phyloP scores from a whole-genome alignment of 768 basidiomycete genomes.

The Suillus discolor region DNA sequence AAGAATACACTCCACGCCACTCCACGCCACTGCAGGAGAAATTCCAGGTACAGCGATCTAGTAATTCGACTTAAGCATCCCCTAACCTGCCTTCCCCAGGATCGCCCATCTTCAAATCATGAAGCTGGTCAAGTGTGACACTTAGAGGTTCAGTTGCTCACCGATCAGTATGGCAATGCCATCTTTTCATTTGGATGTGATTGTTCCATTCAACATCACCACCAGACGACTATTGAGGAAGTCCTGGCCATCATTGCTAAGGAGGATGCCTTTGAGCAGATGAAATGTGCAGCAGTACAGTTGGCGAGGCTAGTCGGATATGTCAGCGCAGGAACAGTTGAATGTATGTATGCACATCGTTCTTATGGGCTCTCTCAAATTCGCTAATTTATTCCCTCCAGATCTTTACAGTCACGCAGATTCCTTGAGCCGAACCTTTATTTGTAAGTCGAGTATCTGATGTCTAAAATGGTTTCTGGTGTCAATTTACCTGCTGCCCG shows the following conservation, averaged over 20 bases:
- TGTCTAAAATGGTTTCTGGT: conserved; percentile 99
- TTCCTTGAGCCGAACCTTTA: conserved; percentile 99
- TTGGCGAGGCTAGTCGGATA: conserved; percentile 98
- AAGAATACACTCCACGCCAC: conserved; percentile 96
- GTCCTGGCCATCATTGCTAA: conserved; percentile 98
- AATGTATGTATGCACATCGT: conserved; percentile 67
- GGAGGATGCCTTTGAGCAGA: conserved; percentile 89
- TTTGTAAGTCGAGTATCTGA: conserved; percentile 99
- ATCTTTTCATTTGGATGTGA: conserved; percentile 99
- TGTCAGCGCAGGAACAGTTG: conserved; percentile 97
- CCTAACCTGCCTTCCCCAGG: conserved; percentile 45
- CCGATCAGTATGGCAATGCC: conserved; percentile 99
- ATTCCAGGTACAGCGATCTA: conserved; percentile 77
- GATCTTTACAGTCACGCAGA: conserved; percentile 95
- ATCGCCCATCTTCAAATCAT: conserved; percentile 99
- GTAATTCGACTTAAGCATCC: conserved; percentile 7
- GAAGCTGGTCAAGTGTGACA: conserved; percentile 98
- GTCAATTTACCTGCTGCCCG: conserved; percentile 98
- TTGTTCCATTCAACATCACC: conserved; percentile 98
- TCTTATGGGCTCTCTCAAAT: conserved; percentile 11
- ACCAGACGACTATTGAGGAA: conserved; percentile 99
- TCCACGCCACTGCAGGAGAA: conserved; percentile 91
- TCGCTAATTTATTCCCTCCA: conserved; percentile 31
- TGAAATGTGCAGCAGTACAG: conserved; percentile 99
- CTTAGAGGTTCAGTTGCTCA: conserved; percentile 96